Evolutionary conservation across 305 asterid species (phyloP).

Genomic region (Euphrasia arctica): DNA sequence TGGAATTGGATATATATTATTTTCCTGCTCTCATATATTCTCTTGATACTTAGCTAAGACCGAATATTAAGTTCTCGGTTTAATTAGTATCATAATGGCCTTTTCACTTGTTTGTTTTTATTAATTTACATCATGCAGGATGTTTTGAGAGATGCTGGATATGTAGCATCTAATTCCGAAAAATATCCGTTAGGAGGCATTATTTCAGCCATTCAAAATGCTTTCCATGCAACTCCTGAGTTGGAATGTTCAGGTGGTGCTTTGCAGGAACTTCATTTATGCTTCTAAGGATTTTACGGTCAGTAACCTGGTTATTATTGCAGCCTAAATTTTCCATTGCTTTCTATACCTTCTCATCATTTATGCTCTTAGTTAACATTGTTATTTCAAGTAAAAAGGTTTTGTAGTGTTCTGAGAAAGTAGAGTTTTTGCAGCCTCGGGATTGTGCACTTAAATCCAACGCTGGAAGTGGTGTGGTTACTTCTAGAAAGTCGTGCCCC

Average conservation of each 20-base stretch:
- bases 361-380: not conserved
- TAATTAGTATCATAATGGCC: too few relatives aligned
- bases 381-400: conserved; percentile 3
- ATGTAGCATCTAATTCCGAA: conserved; percentile 76
- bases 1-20: not conserved
- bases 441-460: conserved; percentile 52
- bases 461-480: conserved; percentile 30
- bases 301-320: not conserved
- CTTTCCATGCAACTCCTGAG: conserved; percentile 71
- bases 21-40: not conserved
- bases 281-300: too few relatives aligned
- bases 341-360: not conserved
- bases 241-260: too few relatives aligned
- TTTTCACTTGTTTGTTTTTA: too few relatives aligned
- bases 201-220: conserved; percentile 71
- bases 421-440: conserved; percentile 62
- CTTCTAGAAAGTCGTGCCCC: conserved; percentile 63
- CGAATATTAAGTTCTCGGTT: too few relatives aligned
- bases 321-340: not conserved
- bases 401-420: conserved; percentile 24
- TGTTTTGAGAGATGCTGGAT: conserved; percentile 66
- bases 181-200: conserved; percentile 84
- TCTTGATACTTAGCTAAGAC: too few relatives aligned
- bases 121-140: conserved; percentile 41
- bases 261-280: too few relatives aligned